Percentiles rank a stretch among this genome's conserved stretches.
Evolutionary conservation across 2,329 filamentous ascomycete genomes (phyloP).

Genomic region (Penicillium rolfsii): DNA sequence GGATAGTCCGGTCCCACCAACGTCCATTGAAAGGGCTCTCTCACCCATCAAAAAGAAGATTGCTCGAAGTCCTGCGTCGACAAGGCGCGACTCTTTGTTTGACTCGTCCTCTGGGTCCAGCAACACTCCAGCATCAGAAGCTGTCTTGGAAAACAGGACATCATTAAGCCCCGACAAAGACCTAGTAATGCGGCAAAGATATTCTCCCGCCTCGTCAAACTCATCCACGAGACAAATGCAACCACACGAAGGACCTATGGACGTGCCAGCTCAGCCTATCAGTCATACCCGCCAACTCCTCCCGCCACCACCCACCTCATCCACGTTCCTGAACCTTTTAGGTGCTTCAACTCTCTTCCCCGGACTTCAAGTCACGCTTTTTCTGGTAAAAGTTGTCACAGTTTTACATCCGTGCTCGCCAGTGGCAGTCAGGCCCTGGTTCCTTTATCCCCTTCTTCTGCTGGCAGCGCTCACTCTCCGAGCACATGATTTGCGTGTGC

Average conservation of each 20-base stretch:
- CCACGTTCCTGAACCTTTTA: constrained; percentile 31
- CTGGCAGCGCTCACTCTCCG: constrained; percentile 68
- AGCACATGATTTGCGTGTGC: constrained; percentile 40
- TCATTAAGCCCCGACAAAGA: constrained; percentile 37
- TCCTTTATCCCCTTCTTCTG: constrained; percentile 68
- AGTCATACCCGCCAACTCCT: constrained; percentile 37
- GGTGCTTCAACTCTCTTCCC: constrained; percentile 39
- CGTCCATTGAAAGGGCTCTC: constrained; percentile 32
- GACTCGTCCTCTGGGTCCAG: constrained; percentile 29
- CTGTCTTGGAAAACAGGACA: constrained; percentile 19
- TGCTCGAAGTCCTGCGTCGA: constrained; percentile 24
- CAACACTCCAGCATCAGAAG: constrained; percentile 21
- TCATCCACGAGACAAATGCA: constrained; percentile 25
- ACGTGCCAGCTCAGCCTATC: constrained; percentile 2
- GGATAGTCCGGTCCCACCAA: constrained; percentile 37
- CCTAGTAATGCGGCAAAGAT: constrained; percentile 38
- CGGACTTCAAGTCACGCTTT: constrained; percentile 61
- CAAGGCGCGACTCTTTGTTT: constrained; percentile 34
- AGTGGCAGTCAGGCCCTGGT: constrained; percentile 64
- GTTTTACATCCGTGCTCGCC: constrained; percentile 72
- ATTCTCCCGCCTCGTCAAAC: constrained; percentile 30
- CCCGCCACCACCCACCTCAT: constrained; percentile 45
- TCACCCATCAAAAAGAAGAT: constrained; percentile 34
- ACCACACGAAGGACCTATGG: neutral
- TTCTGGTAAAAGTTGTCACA: constrained; percentile 69